Evolutionary conservation across 768 basidiomycete genomes (phyloP), one percentile per base, ranked within the genome.

Genomic region (Gloeostereum incarnatum): DNA sequence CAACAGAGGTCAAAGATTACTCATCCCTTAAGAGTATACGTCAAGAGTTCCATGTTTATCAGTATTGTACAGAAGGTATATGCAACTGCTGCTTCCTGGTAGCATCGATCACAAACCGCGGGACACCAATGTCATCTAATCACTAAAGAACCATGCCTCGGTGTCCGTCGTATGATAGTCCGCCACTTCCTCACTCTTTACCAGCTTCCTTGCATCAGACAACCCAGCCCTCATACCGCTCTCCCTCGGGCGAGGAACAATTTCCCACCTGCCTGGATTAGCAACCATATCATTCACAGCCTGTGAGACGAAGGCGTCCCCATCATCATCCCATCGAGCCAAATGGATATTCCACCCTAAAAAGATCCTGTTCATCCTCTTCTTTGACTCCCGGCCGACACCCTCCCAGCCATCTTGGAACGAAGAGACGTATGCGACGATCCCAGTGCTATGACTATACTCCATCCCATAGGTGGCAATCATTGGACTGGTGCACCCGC

Each of bases 311-410:
- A 59, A 73, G 25, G 48, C 50, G 6, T 58, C 56, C 14, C 70
- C 75, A 32, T 66, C 63, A 5, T 49, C 50, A 41, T 78, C 78
- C 18, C 63, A 58, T 16, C 60, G 55, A 27, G 58, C 56, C 10
- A 47, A 53, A 40, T 73, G 65, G 38, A 85, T 67, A 45, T 82
- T 84, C 79, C 79, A 86, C 4, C 83, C 83, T 4, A 86, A 63
- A 45, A 65, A 78, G 6, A 84, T 49, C 19, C 66, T 62, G 45
- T 69, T 61, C 49, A 66, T 60, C 11, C 50, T 57, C 18, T 60
- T 53, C 11, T 36, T 33, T 18, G 51, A 40, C 30, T 30, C 43
- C 27, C 47, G 41, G 22, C 51, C 45, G 19, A 60, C 51, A 18
- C 53, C 36, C 18, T 47, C 46, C 13, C 45, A 42, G 27, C 50